Conservation (phyloP, 2,329 filamentous ascomycete species). For the Colletotrichum gigasporum region DNA sequence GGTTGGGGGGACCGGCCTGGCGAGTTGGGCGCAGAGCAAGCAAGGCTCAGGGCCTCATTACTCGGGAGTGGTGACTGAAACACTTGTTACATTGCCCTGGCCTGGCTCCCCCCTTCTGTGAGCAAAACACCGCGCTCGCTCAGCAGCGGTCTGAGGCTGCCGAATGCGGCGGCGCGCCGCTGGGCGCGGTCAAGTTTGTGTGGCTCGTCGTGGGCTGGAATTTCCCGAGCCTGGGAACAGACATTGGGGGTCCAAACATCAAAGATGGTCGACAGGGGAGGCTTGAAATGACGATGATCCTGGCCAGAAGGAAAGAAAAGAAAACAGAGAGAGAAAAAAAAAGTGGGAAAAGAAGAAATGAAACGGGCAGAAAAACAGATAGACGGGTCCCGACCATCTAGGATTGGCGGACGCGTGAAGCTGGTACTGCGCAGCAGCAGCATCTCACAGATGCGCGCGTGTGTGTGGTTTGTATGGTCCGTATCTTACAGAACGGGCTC, state of each 20-base stretch:
- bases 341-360: background rate
- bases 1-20: too few species aligned
- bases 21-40: too few species aligned
- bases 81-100: slow-evolving; percentile 18
- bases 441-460: too few species aligned
- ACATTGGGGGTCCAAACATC: slow-evolving; percentile 10
- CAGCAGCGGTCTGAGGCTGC: slow-evolving; percentile 11
- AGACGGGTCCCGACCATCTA: background rate
- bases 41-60: slow-evolving; percentile 19
- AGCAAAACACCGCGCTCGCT: slow-evolving; percentile 11
- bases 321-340: background rate
- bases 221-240: slow-evolving; percentile 15
- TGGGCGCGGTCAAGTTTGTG: slow-evolving; percentile 21
- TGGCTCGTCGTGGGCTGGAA: slow-evolving; percentile 19
- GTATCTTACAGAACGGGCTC: background rate
- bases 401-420: slow-evolving; percentile 3
- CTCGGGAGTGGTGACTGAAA: slow-evolving; percentile 26
- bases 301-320: background rate
- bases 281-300: slow-evolving; percentile 14
- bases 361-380: background rate
- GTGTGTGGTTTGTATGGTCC: too few species aligned
- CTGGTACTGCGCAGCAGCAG: too few species aligned
- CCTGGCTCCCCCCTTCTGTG: background rate
- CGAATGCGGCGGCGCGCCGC: slow-evolving; percentile 24
- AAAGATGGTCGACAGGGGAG: background rate